These are phyloP conservation scores for Tylopilus microsporus DNA, from an alignment of 1,284 basidiomycete genomes.

Conservation along the genomic window DNA sequence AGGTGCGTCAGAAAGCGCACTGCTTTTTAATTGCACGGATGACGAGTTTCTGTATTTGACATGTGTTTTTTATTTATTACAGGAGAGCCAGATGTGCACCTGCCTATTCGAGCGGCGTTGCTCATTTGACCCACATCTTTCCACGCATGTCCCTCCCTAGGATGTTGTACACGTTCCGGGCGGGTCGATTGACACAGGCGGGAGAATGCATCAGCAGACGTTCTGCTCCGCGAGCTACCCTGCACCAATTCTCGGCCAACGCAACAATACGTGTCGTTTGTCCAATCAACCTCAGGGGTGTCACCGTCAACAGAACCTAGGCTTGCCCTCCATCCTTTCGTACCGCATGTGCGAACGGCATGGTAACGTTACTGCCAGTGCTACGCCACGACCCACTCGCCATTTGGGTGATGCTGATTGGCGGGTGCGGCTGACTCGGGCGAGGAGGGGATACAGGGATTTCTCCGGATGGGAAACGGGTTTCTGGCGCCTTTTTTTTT, in stretches of 20 bases:
- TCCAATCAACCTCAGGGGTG: slow-evolving; percentile 9
- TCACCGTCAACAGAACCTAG: background rate
- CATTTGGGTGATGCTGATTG: background rate
- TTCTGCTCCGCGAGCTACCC: background rate
- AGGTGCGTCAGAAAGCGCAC: background rate
- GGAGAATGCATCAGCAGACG: background rate
- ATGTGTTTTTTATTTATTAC: background rate
- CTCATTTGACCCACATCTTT: background rate
- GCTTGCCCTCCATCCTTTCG: background rate
- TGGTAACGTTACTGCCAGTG: background rate
- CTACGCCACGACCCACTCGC: too few relatives aligned
- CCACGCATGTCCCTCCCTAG: slow-evolving; percentile 22
- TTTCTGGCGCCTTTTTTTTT: background rate
- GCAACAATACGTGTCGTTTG: slow-evolving; percentile 4
- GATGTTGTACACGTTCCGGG: background rate
- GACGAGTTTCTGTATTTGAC: background rate
- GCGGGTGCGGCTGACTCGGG: background rate
- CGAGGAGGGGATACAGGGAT: background rate
- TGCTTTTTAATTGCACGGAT: background rate
- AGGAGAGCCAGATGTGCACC: background rate
- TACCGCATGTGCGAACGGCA: too few relatives aligned
- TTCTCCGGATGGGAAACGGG: background rate
- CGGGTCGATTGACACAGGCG: background rate
- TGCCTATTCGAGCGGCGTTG: background rate
- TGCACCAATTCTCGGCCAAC: background rate